Base-by-base conservation (phyloP, 164 flowering plant species). In the Sextonia rubra region DNA sequence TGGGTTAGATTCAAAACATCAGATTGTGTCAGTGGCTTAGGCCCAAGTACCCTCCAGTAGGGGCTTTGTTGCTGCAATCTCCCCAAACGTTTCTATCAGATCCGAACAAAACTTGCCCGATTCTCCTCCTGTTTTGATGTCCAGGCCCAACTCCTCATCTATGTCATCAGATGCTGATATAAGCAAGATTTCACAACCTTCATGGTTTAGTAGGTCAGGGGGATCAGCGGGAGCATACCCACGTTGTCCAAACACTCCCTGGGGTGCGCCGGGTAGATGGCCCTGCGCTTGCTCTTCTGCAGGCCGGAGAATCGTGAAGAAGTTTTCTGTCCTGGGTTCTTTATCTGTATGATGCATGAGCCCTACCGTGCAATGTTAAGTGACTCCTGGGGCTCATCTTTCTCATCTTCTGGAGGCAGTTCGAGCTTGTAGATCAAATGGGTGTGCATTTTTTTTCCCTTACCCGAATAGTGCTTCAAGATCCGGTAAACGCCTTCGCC, bases 361-460 rank as follows among this genome's bases (percentile, higher is more conserved):
- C 81, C 93, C 74, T 93, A 90, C 0, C 78, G 76, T 49, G 88
- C 82, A 0, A 91, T 66, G 83, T 86, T 87, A 4, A 91, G 82
- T 0, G 89, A 69, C 67, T 92, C 84, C 60, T 91, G 93, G 0
- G 93, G 85, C 77, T 83, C 87, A 4, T 77, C 72, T 12, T 75
- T 61, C 60, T 76, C 70, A 3, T 47, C 86, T 74, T 84, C 85
- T 0, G 82, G 68, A 18, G 92, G 94, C 69, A 86, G 78, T 69
- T 92, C 91, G 1, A 93, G 92, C 87, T 84, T 90, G 89, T 90
- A 91, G 69, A 93, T 71, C 76, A 93, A 74, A 78, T 93, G 94
- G 7, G 92, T 87, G 83, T 87, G 93, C 63, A 26, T 73, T 64
- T 62, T 80, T 47, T 72, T 85, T 7, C 77, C 77, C 2, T 83